phyloP scores from a whole-genome alignment of 2,329 filamentous ascomycete species.

The Cladophialophora chaetospira region DNA sequence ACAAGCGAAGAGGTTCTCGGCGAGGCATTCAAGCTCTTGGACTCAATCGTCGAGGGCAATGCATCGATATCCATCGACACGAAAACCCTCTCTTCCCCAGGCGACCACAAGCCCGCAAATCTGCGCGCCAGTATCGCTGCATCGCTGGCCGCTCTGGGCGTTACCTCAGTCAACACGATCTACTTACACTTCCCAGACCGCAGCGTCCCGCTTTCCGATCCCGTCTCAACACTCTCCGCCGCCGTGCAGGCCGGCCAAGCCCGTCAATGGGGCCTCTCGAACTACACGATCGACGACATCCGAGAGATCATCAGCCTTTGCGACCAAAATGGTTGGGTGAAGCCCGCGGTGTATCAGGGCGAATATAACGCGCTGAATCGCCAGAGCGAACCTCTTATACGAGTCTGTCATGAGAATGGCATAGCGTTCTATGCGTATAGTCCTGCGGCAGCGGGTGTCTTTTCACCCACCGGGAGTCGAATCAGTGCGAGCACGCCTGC shows the following conservation, averaged over 20 bases:
- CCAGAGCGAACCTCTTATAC: slow-evolving; percentile 46
- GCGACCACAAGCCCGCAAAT: slow-evolving; percentile 36
- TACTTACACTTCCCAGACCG: slow-evolving; percentile 57
- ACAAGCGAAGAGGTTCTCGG: slow-evolving; percentile 37
- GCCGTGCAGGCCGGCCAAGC: slow-evolving; percentile 14
- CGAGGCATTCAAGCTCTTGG: not conserved
- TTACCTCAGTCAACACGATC: slow-evolving; percentile 49
- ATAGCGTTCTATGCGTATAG: slow-evolving; percentile 48
- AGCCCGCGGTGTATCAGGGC: slow-evolving; percentile 52
- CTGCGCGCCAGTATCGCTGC: slow-evolving; percentile 35
- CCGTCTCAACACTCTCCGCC: not conserved
- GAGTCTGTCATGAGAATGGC: slow-evolving; percentile 46
- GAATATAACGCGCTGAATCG: slow-evolving; percentile 46
- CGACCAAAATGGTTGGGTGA: slow-evolving; percentile 44
- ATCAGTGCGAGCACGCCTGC: slow-evolving; percentile 45
- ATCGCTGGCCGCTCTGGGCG: slow-evolving; percentile 42
- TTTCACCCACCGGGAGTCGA: slow-evolving; percentile 44
- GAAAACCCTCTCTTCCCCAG: slow-evolving; percentile 44
- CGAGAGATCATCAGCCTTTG: slow-evolving; percentile 52
- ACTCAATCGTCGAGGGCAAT: not conserved
- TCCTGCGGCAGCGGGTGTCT: slow-evolving; percentile 51
- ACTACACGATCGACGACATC: slow-evolving; percentile 52
- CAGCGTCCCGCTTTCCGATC: slow-evolving; percentile 42
- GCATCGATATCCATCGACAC: slow-evolving; percentile 47
- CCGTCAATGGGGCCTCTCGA: slow-evolving; percentile 48